Evolutionary conservation across 306 rosid genomes (phyloP).

Genomic region (Urtica urens): DNA sequence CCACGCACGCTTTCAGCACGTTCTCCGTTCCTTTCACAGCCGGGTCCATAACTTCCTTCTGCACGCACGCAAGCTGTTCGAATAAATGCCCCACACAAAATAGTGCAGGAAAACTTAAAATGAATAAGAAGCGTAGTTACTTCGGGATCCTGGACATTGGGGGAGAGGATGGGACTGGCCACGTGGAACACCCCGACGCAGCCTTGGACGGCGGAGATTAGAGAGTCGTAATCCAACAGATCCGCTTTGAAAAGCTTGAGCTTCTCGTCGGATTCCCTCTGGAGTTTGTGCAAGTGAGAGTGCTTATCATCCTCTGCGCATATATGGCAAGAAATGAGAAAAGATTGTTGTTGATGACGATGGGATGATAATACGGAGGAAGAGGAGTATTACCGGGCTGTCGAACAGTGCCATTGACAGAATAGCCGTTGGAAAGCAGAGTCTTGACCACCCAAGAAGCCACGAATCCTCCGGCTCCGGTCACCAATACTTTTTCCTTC

Average conservation of each 20-base stretch:
- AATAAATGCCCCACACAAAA: no score
- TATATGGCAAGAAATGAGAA: neutral
- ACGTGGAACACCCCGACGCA: conserved; percentile 11
- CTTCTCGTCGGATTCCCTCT: conserved; percentile 8
- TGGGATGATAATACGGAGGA: no score
- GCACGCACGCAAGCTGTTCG: neutral
- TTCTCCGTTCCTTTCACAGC: conserved; percentile 5
- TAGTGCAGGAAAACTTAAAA: no score
- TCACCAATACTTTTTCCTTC: conserved; percentile 37
- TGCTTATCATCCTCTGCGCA: conserved; percentile 5
- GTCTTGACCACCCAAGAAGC: conserved; percentile 44
- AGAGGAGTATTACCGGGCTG: neutral
- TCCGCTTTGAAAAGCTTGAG: conserved; percentile 10
- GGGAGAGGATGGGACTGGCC: conserved; percentile 2
- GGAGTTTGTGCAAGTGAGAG: conserved; percentile 10
- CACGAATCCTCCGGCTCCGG: conserved; percentile 49
- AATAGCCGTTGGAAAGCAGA: conserved; percentile 40
- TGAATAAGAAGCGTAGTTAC: neutral
- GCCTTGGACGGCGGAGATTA: conserved; percentile 7
- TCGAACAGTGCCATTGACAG: conserved; percentile 50
- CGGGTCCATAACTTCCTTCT: conserved; percentile 4
- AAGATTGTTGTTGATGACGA: no score
- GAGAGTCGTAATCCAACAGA: conserved; percentile 5
- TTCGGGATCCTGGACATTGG: neutral
- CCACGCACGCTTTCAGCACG: conserved; percentile 5